Base-by-base conservation (phyloP, 306 rosid genomes). In the Carpinus viminea region DNA sequence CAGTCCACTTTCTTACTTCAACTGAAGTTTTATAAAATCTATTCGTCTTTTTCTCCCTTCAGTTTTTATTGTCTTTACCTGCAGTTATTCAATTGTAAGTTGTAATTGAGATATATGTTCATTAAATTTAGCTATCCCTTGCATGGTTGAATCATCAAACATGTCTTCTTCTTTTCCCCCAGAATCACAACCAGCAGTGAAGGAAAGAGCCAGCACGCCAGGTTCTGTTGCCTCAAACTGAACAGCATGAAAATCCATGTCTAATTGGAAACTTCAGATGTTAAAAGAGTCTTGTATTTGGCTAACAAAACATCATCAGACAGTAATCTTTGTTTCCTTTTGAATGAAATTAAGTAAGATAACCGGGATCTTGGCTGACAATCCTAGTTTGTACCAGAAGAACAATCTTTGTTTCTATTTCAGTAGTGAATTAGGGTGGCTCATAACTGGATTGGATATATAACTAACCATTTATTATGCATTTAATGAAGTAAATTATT, bases 111-210 rank as follows among this genome's bases (percentile, higher is more conserved):
- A 53, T 53, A 53, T 5, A 53, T 50, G 54, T 50, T 50, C 54
- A 50, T 16, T 12, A 18, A 54, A 54, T 54, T 18, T 15, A 61
- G 43, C 15, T 13, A 62, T 31, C n/a, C 12, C 69, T 62, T 6
- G n/a, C 46, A 62, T 62, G n/a, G 45, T 64, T 7, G 9, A 2
- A 61, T 12, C 46, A 64, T 15, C 18, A 36, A 20, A 36, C 36
- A 16, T 16, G 26, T 66, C 26, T 62, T 36, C 18, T 4, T 45
- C 26, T 46, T 65, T 68, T 16, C 16, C 18, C 20, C 17, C 84
- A 93, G 97, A 86, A 71, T 87, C 98, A 80, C 87, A 84, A 59
- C 72, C 84, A 70, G 69, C 82, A 21, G 83, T 73, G 8, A 88
- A 71, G 88, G 89, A 84, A 48, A 84, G 83, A 80, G 54, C 83